Conservation (phyloP, 2,329 filamentous ascomycete species). For the Daldinia sp. region DNA sequence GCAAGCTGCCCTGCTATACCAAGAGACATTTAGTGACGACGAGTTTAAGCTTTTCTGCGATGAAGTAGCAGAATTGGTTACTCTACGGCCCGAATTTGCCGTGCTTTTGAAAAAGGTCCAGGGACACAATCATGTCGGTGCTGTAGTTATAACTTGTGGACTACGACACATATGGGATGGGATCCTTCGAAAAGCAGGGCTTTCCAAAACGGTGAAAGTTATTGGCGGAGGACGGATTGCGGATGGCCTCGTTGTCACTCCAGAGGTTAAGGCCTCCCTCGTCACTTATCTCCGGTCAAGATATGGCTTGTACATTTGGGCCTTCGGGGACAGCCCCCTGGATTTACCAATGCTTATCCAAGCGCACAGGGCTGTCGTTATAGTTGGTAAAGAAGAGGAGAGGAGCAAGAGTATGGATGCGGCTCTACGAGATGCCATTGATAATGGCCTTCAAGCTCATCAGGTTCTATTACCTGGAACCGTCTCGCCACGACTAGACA, state of each 20-base stretch:
- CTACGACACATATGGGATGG: constrained; percentile 66
- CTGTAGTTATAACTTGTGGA: constrained; percentile 68
- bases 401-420: constrained; percentile 67
- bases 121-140: constrained; percentile 55
- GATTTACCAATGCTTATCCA: constrained; percentile 68
- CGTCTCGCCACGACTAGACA: constrained; percentile 58
- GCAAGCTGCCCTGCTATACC: constrained; percentile 65
- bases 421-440: constrained; percentile 58
- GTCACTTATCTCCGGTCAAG: constrained; percentile 56
- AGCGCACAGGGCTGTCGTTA: constrained; percentile 66
- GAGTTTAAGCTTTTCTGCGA: constrained; percentile 61
- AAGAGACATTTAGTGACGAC: constrained; percentile 55
- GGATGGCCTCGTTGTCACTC: constrained; percentile 64
- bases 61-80: constrained; percentile 56
- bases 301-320: constrained; percentile 59
- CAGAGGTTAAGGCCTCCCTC: constrained; percentile 61
- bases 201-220: constrained; percentile 60
- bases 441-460: constrained; percentile 55
- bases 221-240: constrained; percentile 64
- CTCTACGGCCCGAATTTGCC: constrained; percentile 62
- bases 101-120: constrained; percentile 55
- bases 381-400: constrained; percentile 61
- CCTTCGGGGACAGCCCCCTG: constrained; percentile 70
- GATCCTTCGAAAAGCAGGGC: constrained; percentile 59
- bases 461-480: constrained; percentile 62